Evolutionary conservation across 768 basidiomycete species (phyloP).

Genomic region (Lentinus brumalis): DNA sequence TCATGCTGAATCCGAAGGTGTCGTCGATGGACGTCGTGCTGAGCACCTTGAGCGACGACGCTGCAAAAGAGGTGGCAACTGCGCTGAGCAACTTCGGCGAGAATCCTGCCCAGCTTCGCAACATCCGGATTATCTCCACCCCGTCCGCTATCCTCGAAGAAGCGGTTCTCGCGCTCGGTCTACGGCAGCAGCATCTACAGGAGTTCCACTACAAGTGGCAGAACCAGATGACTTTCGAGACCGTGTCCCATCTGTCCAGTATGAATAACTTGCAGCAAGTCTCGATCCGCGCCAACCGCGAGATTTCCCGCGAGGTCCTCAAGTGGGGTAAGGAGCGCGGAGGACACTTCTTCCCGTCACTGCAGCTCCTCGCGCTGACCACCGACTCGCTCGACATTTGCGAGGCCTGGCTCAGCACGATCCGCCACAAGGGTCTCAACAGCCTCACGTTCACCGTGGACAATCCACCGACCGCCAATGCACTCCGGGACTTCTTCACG

Average conservation of each 20-base stretch:
- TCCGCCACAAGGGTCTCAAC: background rate
- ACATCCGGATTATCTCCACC: slow-evolving; percentile 1
- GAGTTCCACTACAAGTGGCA: background rate
- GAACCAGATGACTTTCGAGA: background rate
- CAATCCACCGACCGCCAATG: background rate
- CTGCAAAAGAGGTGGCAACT: background rate
- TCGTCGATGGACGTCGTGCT: slow-evolving; percentile 3
- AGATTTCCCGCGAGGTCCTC: background rate
- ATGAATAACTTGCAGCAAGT: slow-evolving; percentile 3
- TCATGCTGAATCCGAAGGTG: slow-evolving; percentile 11
- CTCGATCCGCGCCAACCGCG: background rate
- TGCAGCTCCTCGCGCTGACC: slow-evolving; percentile 1
- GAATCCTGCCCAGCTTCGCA: background rate
- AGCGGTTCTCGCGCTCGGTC: background rate
- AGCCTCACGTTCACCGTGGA: background rate
- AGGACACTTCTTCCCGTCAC: slow-evolving; percentile 6
- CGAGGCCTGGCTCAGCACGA: background rate
- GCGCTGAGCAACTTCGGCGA: slow-evolving; percentile 1
- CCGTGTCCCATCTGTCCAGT: slow-evolving; percentile 1
- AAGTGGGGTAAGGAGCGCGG: background rate
- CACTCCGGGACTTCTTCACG: slow-evolving; percentile 2
- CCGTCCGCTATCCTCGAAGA: background rate
- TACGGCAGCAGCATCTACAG: slow-evolving; percentile 5
- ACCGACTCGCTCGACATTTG: background rate
- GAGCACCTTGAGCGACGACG: background rate